Percentiles rank a stretch among this genome's conserved stretches.
Conservation (phyloP, 2,329 filamentous ascomycete genomes). For the Paramyrothecium roridum region DNA sequence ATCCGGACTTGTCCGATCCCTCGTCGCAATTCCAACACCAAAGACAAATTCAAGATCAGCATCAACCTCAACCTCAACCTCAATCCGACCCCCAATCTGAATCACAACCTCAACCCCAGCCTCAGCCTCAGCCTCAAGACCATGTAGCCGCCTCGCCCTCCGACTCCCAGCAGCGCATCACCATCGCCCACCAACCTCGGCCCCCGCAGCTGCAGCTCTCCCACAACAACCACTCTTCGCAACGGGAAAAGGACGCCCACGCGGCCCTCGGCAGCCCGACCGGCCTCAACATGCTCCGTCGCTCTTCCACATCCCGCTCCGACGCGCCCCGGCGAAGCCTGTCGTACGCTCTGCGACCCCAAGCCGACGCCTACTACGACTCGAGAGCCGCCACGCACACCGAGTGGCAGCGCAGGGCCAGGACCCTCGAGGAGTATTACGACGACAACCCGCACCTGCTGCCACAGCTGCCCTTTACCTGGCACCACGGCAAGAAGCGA, state of each 20-base stretch:
- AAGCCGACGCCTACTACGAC: constrained; percentile 36
- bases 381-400: constrained; percentile 31
- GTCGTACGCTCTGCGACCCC: constrained; percentile 28
- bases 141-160: neutral
- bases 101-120: constrained; percentile 5
- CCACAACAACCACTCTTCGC: neutral
- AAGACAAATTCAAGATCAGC: no score
- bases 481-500: constrained; percentile 35
- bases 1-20: constrained; percentile 10
- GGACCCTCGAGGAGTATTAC: constrained; percentile 35
- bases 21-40: neutral
- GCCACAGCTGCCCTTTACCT: constrained; percentile 37
- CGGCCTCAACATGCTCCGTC: constrained; percentile 11
- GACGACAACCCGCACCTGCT: constrained; percentile 32
- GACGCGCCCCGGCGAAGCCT: constrained; percentile 26
- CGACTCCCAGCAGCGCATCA: neutral
- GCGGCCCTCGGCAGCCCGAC: constrained; percentile 3
- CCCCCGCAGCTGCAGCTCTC: neutral
- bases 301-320: constrained; percentile 5
- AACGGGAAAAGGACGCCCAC: neutral
- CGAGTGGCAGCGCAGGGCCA: constrained; percentile 30
- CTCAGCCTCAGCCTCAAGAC: constrained; percentile 11
- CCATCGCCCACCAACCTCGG: neutral
- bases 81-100: no score
- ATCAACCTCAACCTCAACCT: constrained; percentile 1